Evolutionary conservation across 78 protist genomes (phyloP).

Genomic region (Chrysochromulina parva): DNA sequence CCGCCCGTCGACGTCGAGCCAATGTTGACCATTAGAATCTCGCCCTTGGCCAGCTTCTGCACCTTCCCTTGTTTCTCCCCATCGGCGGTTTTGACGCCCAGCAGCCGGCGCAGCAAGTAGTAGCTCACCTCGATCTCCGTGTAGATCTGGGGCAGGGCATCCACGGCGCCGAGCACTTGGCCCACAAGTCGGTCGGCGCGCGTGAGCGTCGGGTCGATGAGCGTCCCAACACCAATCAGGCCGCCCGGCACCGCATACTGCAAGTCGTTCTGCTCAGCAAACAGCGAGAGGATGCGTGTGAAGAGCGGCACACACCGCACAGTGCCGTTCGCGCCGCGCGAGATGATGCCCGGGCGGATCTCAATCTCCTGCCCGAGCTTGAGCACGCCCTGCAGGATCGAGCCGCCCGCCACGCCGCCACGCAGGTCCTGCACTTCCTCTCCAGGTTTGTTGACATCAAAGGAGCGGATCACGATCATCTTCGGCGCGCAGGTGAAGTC

Average conservation of each 20-base stretch:
- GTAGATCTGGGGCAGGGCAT: slow-evolving; percentile 89
- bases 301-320: slow-evolving; percentile 87
- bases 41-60: slow-evolving; percentile 85
- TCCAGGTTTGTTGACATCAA: slow-evolving; percentile 99
- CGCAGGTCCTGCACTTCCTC: slow-evolving; percentile 82
- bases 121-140: slow-evolving; percentile 81
- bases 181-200: slow-evolving; percentile 98
- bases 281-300: slow-evolving; percentile 60
- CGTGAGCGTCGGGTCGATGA: slow-evolving; percentile 97
- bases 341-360: slow-evolving; percentile 95
- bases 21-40: slow-evolving; percentile 87
- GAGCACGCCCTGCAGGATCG: slow-evolving; percentile 96
- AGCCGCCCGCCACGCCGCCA: slow-evolving; percentile 99
- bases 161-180: slow-evolving; percentile 93
- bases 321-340: slow-evolving; percentile 63
- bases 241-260: slow-evolving; percentile 99
- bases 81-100: slow-evolving; percentile 93
- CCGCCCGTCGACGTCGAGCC: slow-evolving; percentile 98
- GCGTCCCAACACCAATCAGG: slow-evolving; percentile 99
- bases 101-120: slow-evolving; percentile 92
- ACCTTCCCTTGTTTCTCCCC: slow-evolving; percentile 76
- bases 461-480: slow-evolving; percentile 99
- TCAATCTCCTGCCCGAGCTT: slow-evolving; percentile 95
- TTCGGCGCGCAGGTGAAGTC: slow-evolving; percentile 91
- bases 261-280: slow-evolving; percentile 92